A percentile compares a stretch with the other conserved stretches of the same genome.
phyloP scores from a whole-genome alignment of 257 asterid species.

The Solanum acaule region DNA sequence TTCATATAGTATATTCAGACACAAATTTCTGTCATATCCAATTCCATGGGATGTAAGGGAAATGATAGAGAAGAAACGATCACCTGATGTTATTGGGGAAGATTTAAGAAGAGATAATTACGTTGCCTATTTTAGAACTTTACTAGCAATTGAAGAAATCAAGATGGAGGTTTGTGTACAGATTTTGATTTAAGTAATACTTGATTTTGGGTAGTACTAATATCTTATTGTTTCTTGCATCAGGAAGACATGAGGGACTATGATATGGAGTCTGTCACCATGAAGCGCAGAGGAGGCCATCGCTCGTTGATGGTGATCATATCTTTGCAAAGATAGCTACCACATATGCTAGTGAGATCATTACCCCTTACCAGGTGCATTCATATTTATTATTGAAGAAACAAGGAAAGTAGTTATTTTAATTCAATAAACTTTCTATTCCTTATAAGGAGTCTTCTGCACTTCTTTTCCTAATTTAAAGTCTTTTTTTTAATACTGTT shows the following conservation, averaged over 20 bases:
- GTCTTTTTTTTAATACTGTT: neutral
- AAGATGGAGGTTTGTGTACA: conserved; percentile 62
- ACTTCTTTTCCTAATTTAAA: neutral
- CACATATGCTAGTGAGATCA: too few relatives aligned
- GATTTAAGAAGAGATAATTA: conserved; percentile 45
- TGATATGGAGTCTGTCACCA: conserved; percentile 52
- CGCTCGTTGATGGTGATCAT: too few relatives aligned
- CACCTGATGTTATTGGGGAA: conserved; percentile 44
- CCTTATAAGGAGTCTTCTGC: neutral
- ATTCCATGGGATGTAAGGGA: conserved; percentile 45
- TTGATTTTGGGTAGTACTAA: neutral
- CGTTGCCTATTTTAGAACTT: conserved; percentile 36
- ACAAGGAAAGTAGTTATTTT: neutral
- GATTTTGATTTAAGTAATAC: neutral
- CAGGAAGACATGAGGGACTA: conserved; percentile 73
- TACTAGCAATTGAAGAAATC: conserved; percentile 77
- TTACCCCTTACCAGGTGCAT: too few relatives aligned
- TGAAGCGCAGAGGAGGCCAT: conserved; percentile 21
- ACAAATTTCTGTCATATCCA: conserved; percentile 31
- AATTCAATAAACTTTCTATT: neutral
- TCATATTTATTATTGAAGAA: neutral
- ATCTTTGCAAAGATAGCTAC: too few relatives aligned
- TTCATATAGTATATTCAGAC: conserved; percentile 12
- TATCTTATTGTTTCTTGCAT: neutral
- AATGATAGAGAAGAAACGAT: conserved; percentile 28